phyloP scores from a whole-genome alignment of 139 green algal genomes.

The Edaphochlamys debaryana region DNA sequence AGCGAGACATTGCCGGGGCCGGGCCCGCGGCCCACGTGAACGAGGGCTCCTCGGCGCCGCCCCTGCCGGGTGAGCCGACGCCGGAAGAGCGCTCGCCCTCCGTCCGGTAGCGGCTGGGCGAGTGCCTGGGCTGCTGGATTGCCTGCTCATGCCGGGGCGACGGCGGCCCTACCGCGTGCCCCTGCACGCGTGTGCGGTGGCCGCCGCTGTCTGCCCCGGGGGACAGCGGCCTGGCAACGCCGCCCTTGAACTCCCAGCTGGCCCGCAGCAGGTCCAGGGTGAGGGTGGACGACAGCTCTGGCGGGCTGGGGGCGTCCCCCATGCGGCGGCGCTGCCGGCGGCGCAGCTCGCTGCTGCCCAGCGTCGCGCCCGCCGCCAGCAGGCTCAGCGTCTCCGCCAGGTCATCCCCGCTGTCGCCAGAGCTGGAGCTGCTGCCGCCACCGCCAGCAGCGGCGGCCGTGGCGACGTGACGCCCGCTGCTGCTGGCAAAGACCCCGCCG shows the following conservation, averaged over 20 bases:
- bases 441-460: no score
- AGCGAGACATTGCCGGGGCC: no score
- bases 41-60: no score
- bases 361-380: not conserved
- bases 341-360: constrained; percentile 20
- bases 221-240: constrained; percentile 26
- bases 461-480: not conserved
- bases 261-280: constrained; percentile 6
- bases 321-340: constrained; percentile 22
- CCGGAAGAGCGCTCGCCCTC: not conserved
- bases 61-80: not conserved
- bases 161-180: not conserved
- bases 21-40: not conserved
- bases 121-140: no score
- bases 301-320: not conserved
- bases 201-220: not conserved
- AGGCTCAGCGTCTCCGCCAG: not conserved
- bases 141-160: no score
- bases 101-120: no score
- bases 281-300: not conserved
- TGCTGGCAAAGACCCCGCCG: no score
- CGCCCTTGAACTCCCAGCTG: constrained; percentile 14
- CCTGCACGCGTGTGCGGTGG: not conserved
- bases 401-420: not conserved
- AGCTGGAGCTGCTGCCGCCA: not conserved